These are phyloP conservation scores for Heterobasidion occidentale DNA, from an alignment of 1,284 basidiomycete species.

Conservation along the genomic window DNA sequence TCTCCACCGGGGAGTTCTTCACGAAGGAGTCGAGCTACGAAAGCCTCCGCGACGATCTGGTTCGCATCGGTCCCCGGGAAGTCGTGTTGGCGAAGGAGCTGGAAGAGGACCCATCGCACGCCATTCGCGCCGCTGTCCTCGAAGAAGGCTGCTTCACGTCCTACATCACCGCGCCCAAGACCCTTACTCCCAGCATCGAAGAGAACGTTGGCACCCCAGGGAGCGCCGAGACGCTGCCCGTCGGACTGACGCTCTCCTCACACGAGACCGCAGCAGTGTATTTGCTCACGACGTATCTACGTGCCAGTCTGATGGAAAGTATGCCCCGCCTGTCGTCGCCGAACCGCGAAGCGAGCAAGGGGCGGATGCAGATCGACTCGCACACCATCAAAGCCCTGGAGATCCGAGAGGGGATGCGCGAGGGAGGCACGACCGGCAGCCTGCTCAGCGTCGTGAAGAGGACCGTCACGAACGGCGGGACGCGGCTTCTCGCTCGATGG, in stretches of 20 bases:
- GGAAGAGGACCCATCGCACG: conserved; percentile 29
- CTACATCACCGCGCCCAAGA: conserved; percentile 22
- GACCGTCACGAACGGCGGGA: conserved; percentile 77
- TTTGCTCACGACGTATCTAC: conserved; percentile 66
- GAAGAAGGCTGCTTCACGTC: conserved; percentile 50
- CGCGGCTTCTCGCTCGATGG: conserved; percentile 69
- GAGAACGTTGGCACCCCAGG: neutral
- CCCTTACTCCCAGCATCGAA: neutral
- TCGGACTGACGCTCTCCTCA: conserved; percentile 6
- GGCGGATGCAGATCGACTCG: conserved; percentile 83
- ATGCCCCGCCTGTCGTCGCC: conserved; percentile 66
- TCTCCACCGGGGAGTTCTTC: conserved; percentile 94
- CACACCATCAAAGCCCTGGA: conserved; percentile 88
- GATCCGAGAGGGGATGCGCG: conserved; percentile 71
- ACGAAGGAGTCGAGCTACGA: conserved; percentile 53
- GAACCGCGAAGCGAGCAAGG: conserved; percentile 45
- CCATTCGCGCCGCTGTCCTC: conserved; percentile 35
- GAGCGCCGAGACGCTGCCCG: neutral
- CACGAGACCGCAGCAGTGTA: conserved; percentile 54
- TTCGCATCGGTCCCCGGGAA: conserved; percentile 76
- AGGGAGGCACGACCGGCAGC: conserved; percentile 70
- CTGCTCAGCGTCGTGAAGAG: conserved; percentile 73
- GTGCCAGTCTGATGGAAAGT: conserved; percentile 67
- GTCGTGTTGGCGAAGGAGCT: conserved; percentile 60
- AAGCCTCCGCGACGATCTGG: conserved; percentile 74